Base-by-base conservation (phyloP, 305 asterid species). In the Fraxinus sp. region DNA sequence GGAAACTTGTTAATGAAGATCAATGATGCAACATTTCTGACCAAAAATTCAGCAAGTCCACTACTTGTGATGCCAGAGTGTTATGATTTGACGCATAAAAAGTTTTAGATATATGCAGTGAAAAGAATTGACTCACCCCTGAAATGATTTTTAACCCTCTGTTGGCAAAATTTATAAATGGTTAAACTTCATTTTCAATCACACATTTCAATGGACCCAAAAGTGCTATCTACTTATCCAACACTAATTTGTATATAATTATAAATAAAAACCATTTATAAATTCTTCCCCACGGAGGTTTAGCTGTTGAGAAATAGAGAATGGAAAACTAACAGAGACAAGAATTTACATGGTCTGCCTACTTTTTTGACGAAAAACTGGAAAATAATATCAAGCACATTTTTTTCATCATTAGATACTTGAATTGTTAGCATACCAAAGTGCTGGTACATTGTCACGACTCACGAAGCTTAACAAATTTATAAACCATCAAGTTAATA, bases 401-500 rank as follows among this genome's bases (percentile, higher is more conserved):
- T 33, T 28, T 70, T 70, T 70, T 70, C 39, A 30, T 70, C 39
- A 4, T 70, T 70, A 10, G 37, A 28, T 11, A 26, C 20, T 70
- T 70, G 75, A 70, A 70, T 28, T 1, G 22, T 70, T 70, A 70
- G 20, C 28, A 37, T 22, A n/a, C 22, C 52, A 79, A 49, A 66
- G 3, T 14, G 28, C 41, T 37, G 49, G 26, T 46, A 55, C n/a
- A 80, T 32, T 71, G 46, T 39, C 46, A 39, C 16, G 2, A 35
- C 32, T 36, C 41, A 36, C 26, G 1, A 35, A 49, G 37, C 77
- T 32, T 52, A 37, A 73, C 24, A 77, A 35, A 24, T 35, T 84
- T 81, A 77, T 77, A 41, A 26, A 24, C 68, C 24, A 37, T 55
- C 77, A 20, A 33, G 71, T 81, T 77, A 39, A 80, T 43, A 43